phyloP scores from a whole-genome alignment of 495 filamentous ascomycete species.

The Trichocladium uniseriatum region DNA sequence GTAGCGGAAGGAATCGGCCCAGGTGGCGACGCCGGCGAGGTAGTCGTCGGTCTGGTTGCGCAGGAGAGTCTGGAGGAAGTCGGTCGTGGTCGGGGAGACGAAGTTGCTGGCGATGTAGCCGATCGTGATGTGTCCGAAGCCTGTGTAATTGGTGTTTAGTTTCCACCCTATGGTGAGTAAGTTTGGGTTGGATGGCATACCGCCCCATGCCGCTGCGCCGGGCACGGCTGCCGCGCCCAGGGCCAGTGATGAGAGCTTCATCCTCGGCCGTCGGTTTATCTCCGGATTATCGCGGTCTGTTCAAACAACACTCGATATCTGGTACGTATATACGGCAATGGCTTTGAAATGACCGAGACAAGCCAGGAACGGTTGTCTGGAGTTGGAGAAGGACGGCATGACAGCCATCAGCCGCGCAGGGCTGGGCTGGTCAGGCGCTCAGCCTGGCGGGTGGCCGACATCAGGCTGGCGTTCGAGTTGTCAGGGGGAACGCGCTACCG shows the following conservation, averaged over 20 bases:
- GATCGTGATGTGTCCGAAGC: conserved; percentile 52
- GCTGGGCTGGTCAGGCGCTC: not conserved
- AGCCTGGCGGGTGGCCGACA: not conserved
- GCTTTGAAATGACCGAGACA: too few relatives aligned
- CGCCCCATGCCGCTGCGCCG: conserved; percentile 22
- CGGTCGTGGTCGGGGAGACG: conserved; percentile 30
- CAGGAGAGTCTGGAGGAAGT: conserved; percentile 36
- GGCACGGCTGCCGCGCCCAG: conserved; percentile 13
- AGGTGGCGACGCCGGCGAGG: conserved; percentile 51
- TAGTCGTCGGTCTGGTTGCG: conserved; percentile 41
- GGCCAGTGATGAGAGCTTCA: conserved; percentile 21
- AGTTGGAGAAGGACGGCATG: too few relatives aligned
- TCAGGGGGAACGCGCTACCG: not conserved
- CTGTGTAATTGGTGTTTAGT: conserved; percentile 13
- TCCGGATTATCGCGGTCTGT: not conserved
- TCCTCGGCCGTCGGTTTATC: not conserved
- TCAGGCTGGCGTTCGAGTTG: not conserved
- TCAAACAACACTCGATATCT: too few relatives aligned
- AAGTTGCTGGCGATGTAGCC: conserved; percentile 44
- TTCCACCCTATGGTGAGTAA: not conserved
- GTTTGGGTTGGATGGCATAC: conserved; percentile 5
- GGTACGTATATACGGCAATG: not conserved
- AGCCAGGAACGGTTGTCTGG: not conserved
- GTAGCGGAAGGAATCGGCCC: conserved; percentile 55
- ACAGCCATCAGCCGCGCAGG: not conserved